Percentiles rank a stretch among this genome's conserved stretches.
These are phyloP conservation scores for Drosera spatulata DNA, from an alignment of 179 eudicot genomes.

Conservation along the genomic window DNA sequence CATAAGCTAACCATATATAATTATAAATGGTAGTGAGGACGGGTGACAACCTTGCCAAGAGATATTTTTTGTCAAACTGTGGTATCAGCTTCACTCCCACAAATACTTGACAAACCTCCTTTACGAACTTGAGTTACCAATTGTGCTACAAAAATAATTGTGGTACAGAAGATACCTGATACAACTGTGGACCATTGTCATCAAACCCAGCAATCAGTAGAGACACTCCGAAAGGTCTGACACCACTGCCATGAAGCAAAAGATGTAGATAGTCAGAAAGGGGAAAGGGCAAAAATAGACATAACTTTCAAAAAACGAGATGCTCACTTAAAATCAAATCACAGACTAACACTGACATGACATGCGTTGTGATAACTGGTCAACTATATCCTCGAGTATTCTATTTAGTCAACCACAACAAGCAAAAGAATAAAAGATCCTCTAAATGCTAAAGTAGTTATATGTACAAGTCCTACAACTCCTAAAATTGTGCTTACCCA, in stretches of 20 bases:
- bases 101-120: neutral
- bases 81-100: neutral
- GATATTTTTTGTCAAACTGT: too few species aligned
- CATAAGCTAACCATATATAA: too few species aligned
- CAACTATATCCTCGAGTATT: too few species aligned
- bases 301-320: neutral
- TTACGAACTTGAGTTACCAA: too few species aligned
- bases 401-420: too few species aligned
- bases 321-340: too few species aligned
- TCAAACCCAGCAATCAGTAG: constrained; percentile 95
- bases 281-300: neutral
- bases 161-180: constrained; percentile 47
- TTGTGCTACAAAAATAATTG: too few species aligned
- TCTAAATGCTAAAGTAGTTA: neutral
- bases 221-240: constrained; percentile 95
- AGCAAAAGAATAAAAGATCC: too few species aligned
- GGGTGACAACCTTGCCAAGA: too few species aligned
- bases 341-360: too few species aligned
- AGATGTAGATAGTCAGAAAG: neutral
- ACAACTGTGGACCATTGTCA: constrained; percentile 95
- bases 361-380: too few species aligned
- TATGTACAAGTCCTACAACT: neutral
- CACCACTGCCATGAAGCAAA: constrained; percentile 45
- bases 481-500: constrained; percentile 39
- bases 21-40: too few species aligned